Conservation (phyloP, 352 stramenopile species). For the Pythium pyrilobum region DNA sequence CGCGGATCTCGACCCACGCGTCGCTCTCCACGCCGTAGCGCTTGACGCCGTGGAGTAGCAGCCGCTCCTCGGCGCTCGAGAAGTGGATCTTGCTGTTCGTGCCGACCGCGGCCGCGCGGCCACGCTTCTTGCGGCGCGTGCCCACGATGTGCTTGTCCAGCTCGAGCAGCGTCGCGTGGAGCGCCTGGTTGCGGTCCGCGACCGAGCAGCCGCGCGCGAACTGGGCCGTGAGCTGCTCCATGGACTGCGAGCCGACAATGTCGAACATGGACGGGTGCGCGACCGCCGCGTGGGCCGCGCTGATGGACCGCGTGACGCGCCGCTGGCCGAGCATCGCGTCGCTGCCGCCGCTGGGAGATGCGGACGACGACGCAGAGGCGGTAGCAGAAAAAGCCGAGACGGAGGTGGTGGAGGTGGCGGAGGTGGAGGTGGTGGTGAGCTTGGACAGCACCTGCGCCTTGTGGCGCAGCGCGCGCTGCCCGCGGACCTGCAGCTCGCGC, state of each 20-base stretch:
- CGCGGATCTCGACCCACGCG: slow-evolving; percentile 57
- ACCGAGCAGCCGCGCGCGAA: slow-evolving; percentile 45
- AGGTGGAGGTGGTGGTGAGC: slow-evolving; percentile 19
- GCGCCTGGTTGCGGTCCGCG: slow-evolving; percentile 37
- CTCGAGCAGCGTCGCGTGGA: slow-evolving; percentile 62
- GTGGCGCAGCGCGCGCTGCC: slow-evolving; percentile 51
- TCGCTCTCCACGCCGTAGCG: slow-evolving; percentile 43
- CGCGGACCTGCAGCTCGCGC: slow-evolving; percentile 54
- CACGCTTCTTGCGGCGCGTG: slow-evolving; percentile 25
- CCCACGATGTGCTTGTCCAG: slow-evolving; percentile 66
- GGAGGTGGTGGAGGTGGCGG: background rate
- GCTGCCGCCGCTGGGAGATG: background rate
- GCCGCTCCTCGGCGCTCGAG: slow-evolving; percentile 46
- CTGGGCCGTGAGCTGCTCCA: slow-evolving; percentile 41
- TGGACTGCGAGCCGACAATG: slow-evolving; percentile 56
- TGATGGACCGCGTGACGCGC: slow-evolving; percentile 75
- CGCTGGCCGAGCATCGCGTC: slow-evolving; percentile 24
- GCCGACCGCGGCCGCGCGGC: slow-evolving; percentile 16
- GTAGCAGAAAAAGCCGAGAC: background rate
- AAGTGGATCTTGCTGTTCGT: slow-evolving; percentile 33
- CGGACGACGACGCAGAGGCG: background rate
- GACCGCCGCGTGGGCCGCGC: slow-evolving; percentile 68
- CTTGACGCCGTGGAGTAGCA: slow-evolving; percentile 67
- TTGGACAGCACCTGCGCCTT: slow-evolving; percentile 67
- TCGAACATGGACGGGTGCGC: slow-evolving; percentile 86